A percentile compares a stretch with the other conserved stretches of the same genome.
These are phyloP conservation scores for Hirschioporus abietinus DNA, from an alignment of 768 basidiomycete species.

Conservation along the genomic window DNA sequence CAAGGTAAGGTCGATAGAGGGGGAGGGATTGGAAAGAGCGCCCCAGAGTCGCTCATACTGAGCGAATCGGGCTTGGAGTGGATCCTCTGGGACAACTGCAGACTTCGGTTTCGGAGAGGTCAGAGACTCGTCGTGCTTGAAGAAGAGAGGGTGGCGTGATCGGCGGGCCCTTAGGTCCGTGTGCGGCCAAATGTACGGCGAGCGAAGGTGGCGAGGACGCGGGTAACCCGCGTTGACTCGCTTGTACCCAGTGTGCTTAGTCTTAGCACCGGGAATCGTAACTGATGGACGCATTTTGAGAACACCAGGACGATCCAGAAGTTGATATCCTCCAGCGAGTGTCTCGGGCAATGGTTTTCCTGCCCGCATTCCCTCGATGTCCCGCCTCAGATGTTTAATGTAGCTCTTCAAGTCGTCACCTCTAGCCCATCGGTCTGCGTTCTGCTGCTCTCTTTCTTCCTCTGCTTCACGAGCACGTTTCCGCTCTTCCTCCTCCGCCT, in stretches of 20 bases:
- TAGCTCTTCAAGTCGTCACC: background rate
- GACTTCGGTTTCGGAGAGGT: background rate
- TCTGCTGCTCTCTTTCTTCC: background rate
- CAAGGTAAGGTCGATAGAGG: background rate
- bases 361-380: background rate
- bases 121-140: too few species aligned
- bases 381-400: background rate
- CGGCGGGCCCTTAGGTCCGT: too few species aligned
- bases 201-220: background rate
- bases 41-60: background rate
- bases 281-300: background rate
- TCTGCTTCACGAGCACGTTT: background rate
- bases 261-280: background rate
- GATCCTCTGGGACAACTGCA: background rate
- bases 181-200: too few species aligned
- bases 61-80: background rate
- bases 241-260: background rate
- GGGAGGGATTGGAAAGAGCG: constrained; percentile 1
- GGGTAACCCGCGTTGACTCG: background rate
- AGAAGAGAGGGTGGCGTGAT: background rate
- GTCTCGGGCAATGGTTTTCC: background rate
- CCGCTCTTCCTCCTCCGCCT: background rate
- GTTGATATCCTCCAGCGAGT: background rate
- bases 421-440: background rate
- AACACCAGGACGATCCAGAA: background rate